These are phyloP conservation scores for Mediolabrus comicus DNA, from an alignment of 108 stramenopile genomes.

Conservation along the genomic window DNA sequence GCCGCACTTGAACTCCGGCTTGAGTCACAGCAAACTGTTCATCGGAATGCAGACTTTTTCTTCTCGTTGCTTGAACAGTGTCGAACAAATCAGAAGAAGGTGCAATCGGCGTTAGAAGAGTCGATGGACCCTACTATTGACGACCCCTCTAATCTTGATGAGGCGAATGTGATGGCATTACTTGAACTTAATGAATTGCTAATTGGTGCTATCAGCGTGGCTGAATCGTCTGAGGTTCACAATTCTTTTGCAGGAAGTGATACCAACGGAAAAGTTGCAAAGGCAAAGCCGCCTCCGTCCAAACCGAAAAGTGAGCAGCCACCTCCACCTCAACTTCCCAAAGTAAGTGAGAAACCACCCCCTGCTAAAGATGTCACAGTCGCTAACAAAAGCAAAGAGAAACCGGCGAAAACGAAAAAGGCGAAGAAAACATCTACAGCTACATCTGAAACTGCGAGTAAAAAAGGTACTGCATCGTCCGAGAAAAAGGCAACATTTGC, in stretches of 20 bases:
- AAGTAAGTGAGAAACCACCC: background rate
- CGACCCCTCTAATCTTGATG: background rate
- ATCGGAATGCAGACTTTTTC: constrained; percentile 1
- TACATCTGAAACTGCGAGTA: background rate
- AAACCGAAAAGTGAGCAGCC: background rate
- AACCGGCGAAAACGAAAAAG: background rate
- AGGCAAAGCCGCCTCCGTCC: background rate
- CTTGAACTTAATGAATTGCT: constrained; percentile 13
- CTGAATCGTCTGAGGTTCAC: constrained; percentile 8
- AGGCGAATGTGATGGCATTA: constrained; percentile 8
- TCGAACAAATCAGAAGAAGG: constrained; percentile 2
- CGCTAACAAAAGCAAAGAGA: background rate
- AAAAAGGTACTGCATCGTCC: background rate
- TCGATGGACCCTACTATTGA: constrained; percentile 2
- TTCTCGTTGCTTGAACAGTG: background rate
- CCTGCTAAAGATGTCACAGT: background rate
- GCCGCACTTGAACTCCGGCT: constrained; percentile 10
- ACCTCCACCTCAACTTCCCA: too few relatives aligned
- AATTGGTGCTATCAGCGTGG: background rate
- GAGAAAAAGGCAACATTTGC: background rate
- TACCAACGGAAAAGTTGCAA: background rate
- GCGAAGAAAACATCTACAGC: background rate
- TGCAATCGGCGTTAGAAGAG: constrained; percentile 8
- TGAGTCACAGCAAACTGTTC: constrained; percentile 3
- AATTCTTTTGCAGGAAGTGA: background rate